Evolutionary conservation across 345 rosid genomes (phyloP), one percentile per base, ranked within the genome.

Genomic region (Aurinia saxatilis): DNA sequence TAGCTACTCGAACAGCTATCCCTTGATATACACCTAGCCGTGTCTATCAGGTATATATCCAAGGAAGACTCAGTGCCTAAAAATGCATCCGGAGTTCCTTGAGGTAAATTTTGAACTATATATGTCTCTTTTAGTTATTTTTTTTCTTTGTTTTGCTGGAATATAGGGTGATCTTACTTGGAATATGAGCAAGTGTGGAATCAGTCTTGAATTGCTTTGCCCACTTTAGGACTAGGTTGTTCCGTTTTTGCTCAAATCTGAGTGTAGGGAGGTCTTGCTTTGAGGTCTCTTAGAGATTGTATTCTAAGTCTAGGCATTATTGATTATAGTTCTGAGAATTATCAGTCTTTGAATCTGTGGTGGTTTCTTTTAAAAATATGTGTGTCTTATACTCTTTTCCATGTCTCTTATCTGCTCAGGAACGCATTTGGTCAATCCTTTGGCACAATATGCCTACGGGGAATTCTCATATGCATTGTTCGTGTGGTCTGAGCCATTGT

Each of bases 21-120:
- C n/a, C n/a, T n/a, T n/a, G n/a, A n/a, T n/a, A n/a, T n/a, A n/a
- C n/a, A n/a, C n/a, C n/a, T n/a, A n/a, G n/a, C n/a, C n/a, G n/a
- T n/a, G n/a, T n/a, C n/a, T n/a, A n/a, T n/a, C n/a, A n/a, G 95
- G 97, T 89, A 88, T 76, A 85, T 89, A 57, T 73, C 91, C 4
- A 87, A 84, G 73, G 93, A 85, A 63, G 90, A 89, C 55, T 57
- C 81, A 1, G 14, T 65, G 67, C 97, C 95, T 35, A 82, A 66
- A 60, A 75, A 78, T 76, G 84, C 38, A 87, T 89, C 34, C 79
- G 95, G 57, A 92, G 78, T 59, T 85, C 97, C 25, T 67, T 92
- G 77, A 87, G 98, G 97, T 89, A 52, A 66, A n/a, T 31, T 72
- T 17, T 2, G 14, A 25, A n/a, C 33, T 60, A 50, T 52, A 16